Percentiles rank a stretch among this genome's conserved stretches.
Conservation (phyloP, 306 rosid species). For the Prunus dulcis region DNA sequence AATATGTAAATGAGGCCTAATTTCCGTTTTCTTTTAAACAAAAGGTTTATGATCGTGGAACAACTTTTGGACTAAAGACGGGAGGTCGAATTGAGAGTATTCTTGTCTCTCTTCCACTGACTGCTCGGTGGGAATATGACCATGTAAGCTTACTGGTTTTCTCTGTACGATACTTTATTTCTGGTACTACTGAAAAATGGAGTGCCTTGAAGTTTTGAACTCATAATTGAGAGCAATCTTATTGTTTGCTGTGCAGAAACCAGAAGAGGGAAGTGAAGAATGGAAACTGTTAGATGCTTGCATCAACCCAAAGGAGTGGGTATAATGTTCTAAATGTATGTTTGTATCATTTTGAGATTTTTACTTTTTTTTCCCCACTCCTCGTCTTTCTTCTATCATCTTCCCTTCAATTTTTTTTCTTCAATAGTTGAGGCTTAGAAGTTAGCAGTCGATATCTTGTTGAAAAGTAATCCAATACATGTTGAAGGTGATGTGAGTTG, state of each 20-base stretch:
- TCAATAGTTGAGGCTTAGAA: constrained; percentile 20
- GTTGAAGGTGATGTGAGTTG: constrained; percentile 11
- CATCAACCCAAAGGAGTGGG: constrained; percentile 94
- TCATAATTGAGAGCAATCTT: constrained; percentile 12
- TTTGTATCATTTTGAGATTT: constrained; percentile 15
- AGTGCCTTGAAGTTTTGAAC: not conserved
- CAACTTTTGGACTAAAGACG: constrained; percentile 95
- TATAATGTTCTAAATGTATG: constrained; percentile 28
- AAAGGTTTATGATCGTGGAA: constrained; percentile 96
- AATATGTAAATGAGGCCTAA: constrained; percentile 3
- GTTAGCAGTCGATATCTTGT: constrained; percentile 17
- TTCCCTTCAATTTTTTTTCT: not conserved
- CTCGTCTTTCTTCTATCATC: not conserved
- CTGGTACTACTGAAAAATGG: not conserved
- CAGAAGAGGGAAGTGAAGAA: constrained; percentile 96
- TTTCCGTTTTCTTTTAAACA: constrained; percentile 1
- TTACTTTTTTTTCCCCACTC: not conserved
- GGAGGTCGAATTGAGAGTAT: constrained; percentile 99
- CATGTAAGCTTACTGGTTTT: constrained; percentile 54
- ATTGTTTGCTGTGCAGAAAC: constrained; percentile 62
- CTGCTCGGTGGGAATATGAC: constrained; percentile 96
- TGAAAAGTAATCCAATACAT: not conserved
- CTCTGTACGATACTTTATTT: constrained; percentile 4
- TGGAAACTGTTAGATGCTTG: constrained; percentile 95
- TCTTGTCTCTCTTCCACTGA: constrained; percentile 94